A percentile compares a stretch with the other conserved stretches of the same genome.
phyloP scores from a whole-genome alignment of 2,329 filamentous ascomycete genomes.

The Aspergillus sp. region DNA sequence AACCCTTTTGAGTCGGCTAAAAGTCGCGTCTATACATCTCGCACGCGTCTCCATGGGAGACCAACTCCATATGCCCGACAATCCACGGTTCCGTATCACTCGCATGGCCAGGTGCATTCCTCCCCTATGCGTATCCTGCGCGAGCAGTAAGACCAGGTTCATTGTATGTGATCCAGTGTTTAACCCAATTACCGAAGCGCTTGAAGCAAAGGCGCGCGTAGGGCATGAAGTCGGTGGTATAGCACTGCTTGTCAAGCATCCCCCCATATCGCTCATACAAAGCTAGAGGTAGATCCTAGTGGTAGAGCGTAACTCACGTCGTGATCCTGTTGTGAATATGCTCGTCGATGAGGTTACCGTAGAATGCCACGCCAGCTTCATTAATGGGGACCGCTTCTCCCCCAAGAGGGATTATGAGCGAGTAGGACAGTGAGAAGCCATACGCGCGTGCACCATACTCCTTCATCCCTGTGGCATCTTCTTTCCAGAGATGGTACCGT shows the following conservation, averaged over 20 bases:
- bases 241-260: constrained; percentile 74
- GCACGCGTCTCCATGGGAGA: constrained; percentile 75
- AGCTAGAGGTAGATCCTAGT: constrained; percentile 79
- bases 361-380: constrained; percentile 74
- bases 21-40: constrained; percentile 78
- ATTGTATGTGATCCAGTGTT: constrained; percentile 85
- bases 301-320: constrained; percentile 78
- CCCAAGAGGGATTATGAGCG: constrained; percentile 77
- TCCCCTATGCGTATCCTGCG: constrained; percentile 73
- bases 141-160: constrained; percentile 81
- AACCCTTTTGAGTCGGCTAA: constrained; percentile 68
- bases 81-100: constrained; percentile 76
- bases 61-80: constrained; percentile 74
- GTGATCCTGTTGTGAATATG: constrained; percentile 72
- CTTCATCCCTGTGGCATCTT: constrained; percentile 76
- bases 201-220: constrained; percentile 76
- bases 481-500: constrained; percentile 75
- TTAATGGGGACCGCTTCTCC: constrained; percentile 77
- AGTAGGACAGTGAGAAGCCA: constrained; percentile 77
- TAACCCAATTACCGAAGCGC: constrained; percentile 70
- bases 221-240: constrained; percentile 74
- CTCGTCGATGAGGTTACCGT: constrained; percentile 74
- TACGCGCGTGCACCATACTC: constrained; percentile 72
- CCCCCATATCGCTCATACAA: constrained; percentile 78
- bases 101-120: constrained; percentile 77